Evolutionary conservation across 768 basidiomycete genomes (phyloP).

Genomic region (Termitomyces sp.): DNA sequence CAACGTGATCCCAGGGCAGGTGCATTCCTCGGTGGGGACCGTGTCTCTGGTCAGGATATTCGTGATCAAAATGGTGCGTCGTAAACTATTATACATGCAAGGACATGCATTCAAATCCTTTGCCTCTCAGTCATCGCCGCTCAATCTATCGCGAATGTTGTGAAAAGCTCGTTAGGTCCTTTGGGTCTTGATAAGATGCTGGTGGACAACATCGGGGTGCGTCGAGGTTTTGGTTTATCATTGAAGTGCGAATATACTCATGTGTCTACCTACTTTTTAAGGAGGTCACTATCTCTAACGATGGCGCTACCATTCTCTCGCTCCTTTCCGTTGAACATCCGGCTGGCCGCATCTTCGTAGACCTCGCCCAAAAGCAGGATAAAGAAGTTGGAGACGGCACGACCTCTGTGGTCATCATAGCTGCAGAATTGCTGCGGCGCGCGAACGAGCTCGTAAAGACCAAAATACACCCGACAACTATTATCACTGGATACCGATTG

Average conservation of each 20-base stretch:
- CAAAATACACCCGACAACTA: constrained; percentile 98
- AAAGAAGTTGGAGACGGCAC: constrained; percentile 99
- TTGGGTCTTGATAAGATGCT: constrained; percentile 96
- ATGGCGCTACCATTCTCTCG: constrained; percentile 97
- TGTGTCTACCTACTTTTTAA: constrained; percentile 22
- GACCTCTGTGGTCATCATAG: constrained; percentile 96
- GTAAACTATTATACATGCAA: not conserved
- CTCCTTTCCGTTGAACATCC: constrained; percentile 94
- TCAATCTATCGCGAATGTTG: constrained; percentile 93
- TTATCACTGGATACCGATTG: constrained; percentile 96
- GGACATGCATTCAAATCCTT: constrained; percentile 1
- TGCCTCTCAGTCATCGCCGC: constrained; percentile 77
- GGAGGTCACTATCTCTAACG: constrained; percentile 99
- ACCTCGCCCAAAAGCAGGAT: constrained; percentile 98
- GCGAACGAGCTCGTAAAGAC: constrained; percentile 98
- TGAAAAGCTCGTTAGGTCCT: constrained; percentile 94
- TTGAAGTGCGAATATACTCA: constrained; percentile 1
- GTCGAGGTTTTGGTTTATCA: constrained; percentile 21
- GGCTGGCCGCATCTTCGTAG: constrained; percentile 94
- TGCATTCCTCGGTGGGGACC: constrained; percentile 89
- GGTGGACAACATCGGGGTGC: constrained; percentile 94
- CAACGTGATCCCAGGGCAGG: constrained; percentile 91
- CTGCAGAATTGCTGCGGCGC: constrained; percentile 92
- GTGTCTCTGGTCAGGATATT: constrained; percentile 92
- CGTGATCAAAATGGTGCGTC: constrained; percentile 90